A percentile compares a stretch with the other conserved stretches of the same genome.
Conservation (phyloP, 2,329 filamentous ascomycete genomes). For the Ceratocystis cubensis region DNA sequence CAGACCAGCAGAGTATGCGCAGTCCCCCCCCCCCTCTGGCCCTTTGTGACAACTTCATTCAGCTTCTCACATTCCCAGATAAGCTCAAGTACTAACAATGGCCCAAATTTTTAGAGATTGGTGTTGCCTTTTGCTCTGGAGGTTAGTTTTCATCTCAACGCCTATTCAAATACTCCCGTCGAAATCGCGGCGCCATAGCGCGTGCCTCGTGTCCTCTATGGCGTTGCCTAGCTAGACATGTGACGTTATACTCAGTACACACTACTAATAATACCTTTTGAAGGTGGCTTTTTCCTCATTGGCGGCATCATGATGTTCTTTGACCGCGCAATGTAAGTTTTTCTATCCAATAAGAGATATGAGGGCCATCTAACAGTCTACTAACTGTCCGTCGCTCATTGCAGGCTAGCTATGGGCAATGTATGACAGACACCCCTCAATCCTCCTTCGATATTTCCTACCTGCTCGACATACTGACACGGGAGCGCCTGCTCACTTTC, state of each 20-base stretch:
- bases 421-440: slow-evolving; percentile 36
- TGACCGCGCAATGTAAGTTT: slow-evolving; percentile 76
- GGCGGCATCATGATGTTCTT: slow-evolving; percentile 95
- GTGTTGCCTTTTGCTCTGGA: slow-evolving; percentile 93
- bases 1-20: slow-evolving; percentile 74
- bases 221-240: background rate
- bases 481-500: slow-evolving; percentile 19
- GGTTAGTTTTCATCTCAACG: slow-evolving; percentile 47
- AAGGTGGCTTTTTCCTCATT: slow-evolving; percentile 88
- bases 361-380: background rate
- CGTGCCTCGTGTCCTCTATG: background rate
- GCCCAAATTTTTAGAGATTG: slow-evolving; percentile 57
- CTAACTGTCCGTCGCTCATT: slow-evolving; percentile 5
- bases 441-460: slow-evolving; percentile 14
- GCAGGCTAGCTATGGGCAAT: slow-evolving; percentile 93
- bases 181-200: background rate
- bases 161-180: background rate
- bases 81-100: slow-evolving; percentile 23
- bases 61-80: background rate
- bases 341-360: background rate
- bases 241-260: background rate
- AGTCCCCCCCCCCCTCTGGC: background rate
- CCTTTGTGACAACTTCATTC: background rate
- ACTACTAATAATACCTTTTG: background rate
- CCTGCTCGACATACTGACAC: slow-evolving; percentile 15